These are phyloP conservation scores for Omphalea diandra DNA, from an alignment of 441 rosid species.

Conservation along the genomic window DNA sequence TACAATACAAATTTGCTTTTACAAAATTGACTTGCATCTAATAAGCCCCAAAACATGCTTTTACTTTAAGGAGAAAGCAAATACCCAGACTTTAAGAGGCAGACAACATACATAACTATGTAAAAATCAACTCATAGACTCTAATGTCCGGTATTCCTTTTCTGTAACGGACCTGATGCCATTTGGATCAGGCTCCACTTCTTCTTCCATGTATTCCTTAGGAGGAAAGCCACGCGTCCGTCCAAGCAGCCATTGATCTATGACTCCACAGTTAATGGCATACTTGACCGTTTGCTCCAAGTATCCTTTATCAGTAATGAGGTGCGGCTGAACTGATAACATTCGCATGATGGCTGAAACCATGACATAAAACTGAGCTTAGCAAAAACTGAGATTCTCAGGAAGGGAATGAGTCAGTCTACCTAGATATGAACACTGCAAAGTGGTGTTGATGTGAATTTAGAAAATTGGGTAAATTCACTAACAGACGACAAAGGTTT, in stretches of 20 bases:
- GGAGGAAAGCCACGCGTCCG: constrained; percentile 72
- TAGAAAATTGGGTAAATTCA: too few species aligned
- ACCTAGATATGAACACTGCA: neutral
- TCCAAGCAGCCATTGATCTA: constrained; percentile 76
- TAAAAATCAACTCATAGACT: constrained; percentile 37
- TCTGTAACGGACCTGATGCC: constrained; percentile 65
- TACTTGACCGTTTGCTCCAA: constrained; percentile 57
- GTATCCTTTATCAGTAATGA: constrained; percentile 61
- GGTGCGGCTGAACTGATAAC: constrained; percentile 73
- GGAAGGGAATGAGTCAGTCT: neutral
- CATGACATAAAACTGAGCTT: constrained; percentile 9
- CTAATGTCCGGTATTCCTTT: constrained; percentile 54
- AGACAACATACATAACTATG: constrained; percentile 8
- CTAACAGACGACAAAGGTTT: too few species aligned
- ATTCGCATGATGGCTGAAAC: constrained; percentile 76
- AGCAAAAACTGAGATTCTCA: constrained; percentile 1
- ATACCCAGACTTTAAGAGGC: constrained; percentile 1
- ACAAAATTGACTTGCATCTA: constrained; percentile 12
- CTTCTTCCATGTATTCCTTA: constrained; percentile 57
- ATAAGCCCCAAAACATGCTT: constrained; percentile 9
- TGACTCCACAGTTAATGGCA: constrained; percentile 80
- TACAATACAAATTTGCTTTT: constrained; percentile 25
- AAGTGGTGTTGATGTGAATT: neutral
- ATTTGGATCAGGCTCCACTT: constrained; percentile 53
- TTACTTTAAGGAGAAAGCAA: constrained; percentile 27